Conservation (phyloP, 768 basidiomycete genomes). For the Hebeloma cylindrosporum region DNA sequence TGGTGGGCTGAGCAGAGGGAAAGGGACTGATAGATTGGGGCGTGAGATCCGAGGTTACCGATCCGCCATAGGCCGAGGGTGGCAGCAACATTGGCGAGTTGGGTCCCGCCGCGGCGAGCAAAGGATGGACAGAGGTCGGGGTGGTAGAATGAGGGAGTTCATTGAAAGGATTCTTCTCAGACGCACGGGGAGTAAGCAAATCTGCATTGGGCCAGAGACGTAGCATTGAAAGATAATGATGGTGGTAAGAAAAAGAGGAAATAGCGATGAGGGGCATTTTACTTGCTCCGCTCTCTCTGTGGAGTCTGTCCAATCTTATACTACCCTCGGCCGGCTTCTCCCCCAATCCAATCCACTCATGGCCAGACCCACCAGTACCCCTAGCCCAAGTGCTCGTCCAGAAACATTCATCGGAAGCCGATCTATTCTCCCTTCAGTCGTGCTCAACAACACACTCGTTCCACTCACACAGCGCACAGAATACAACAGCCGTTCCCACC, state of each 20-base stretch:
- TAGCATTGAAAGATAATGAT: constrained; percentile 45
- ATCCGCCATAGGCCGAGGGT: constrained; percentile 35
- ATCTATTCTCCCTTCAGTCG: constrained; percentile 38
- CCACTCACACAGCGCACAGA: constrained; percentile 53
- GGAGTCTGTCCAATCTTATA: constrained; percentile 15
- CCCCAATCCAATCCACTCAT: constrained; percentile 49
- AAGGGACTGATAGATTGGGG: constrained; percentile 44
- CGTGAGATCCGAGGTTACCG: constrained; percentile 45
- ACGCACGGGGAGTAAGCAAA: constrained; percentile 57
- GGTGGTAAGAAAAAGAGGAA: constrained; percentile 9
- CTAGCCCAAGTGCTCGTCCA: constrained; percentile 50
- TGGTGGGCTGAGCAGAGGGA: constrained; percentile 54
- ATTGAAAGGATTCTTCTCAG: constrained; percentile 65
- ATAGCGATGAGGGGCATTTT: constrained; percentile 11
- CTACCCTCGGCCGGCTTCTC: constrained; percentile 21
- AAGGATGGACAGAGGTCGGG: constrained; percentile 38
- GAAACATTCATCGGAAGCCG: constrained; percentile 53
- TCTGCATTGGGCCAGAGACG: constrained; percentile 61
- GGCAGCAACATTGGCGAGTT: constrained; percentile 25
- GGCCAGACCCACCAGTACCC: constrained; percentile 54
- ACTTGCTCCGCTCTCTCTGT: constrained; percentile 10
- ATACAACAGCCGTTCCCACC: constrained; percentile 58
- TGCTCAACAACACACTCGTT: not conserved
- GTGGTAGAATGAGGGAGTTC: constrained; percentile 23
- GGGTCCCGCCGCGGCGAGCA: constrained; percentile 28